Evolutionary conservation across 1,139 yeast species (phyloP), one percentile per base, ranked within the genome.

Genomic region (Yamadazyma conglobata): DNA sequence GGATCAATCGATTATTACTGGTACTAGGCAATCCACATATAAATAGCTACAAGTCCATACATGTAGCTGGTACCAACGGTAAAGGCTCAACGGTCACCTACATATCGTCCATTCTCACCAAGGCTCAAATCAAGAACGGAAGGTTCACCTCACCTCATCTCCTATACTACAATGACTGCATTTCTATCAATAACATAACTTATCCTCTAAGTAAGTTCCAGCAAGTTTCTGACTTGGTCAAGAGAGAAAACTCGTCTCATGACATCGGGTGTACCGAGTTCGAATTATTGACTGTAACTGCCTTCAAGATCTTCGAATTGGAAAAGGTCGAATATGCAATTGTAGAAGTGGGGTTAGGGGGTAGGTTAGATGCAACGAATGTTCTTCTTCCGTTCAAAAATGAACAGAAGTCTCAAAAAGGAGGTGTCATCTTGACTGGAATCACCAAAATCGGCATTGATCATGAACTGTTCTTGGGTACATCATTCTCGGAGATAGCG

Each of bases 51-150:
- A 73, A 75, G 40, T 76, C 88, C 1, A 60, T 89, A 5, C 96
- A 89, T 51, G 70, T 89, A 8, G 95, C 96, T 0, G 97, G 97
- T 0, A 89, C 96, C 4, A 89, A 89, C 50, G 97, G 97, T 0
- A 89, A 89, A 50, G 97, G 97, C 0, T 86, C 95, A 0, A 86
- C 88, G 0, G 77, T 93, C 37, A 79, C 95, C 0, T 87, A 86
- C 50, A 42, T 88, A 6, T 69, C 88, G 3, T 73, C 87, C 15
- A 66, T 82, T 6, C 57, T 86, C 12, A 60, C 74, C 6, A 47
- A 63, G 24, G 64, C 77, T 19, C 56, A 63, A 5, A 57, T 76
- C 22, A 54, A 59, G 18, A 75, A 79, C 38, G 97, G 96, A 0
- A 71, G 81, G 42, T 88, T 88, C 61, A 86, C 93, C 3, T 82